Evolutionary conservation across 2,329 filamentous ascomycete species (phyloP).

Genomic region (Trichoderma aggressivum): DNA sequence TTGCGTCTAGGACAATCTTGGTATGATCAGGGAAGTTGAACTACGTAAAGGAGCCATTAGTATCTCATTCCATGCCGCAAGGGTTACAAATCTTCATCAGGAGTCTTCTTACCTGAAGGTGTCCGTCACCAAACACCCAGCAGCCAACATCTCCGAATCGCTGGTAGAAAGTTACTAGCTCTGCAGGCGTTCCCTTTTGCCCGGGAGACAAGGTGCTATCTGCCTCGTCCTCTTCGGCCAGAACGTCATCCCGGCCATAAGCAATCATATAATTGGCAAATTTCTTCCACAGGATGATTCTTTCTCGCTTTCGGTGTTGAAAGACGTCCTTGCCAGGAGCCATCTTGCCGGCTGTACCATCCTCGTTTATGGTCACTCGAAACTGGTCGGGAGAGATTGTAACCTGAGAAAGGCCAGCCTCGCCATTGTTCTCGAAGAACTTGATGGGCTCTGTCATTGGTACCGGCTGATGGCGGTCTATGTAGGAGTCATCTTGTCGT

Average conservation of each 20-base stretch:
- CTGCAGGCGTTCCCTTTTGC: conserved; percentile 40
- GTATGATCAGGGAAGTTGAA: conserved; percentile 89
- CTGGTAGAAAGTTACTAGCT: conserved; percentile 77
- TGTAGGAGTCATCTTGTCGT: conserved; percentile 52
- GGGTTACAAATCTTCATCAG: not conserved
- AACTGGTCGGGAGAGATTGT: conserved; percentile 63
- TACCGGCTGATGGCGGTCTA: conserved; percentile 57
- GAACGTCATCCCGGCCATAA: conserved; percentile 66
- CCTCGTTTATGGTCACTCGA: conserved; percentile 51
- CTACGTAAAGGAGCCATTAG: conserved; percentile 39
- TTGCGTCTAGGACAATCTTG: conserved; percentile 73
- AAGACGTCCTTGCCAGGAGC: conserved; percentile 61
- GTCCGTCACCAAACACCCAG: conserved; percentile 78
- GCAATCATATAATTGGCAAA: conserved; percentile 72
- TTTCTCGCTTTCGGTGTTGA: conserved; percentile 63
- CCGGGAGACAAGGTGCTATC: conserved; percentile 40
- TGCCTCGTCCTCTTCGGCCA: conserved; percentile 43
- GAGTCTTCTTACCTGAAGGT: conserved; percentile 58
- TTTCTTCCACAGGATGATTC: conserved; percentile 68
- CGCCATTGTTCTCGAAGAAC: conserved; percentile 70
- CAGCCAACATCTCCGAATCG: conserved; percentile 76
- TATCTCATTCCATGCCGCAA: not conserved
- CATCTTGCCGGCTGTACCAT: conserved; percentile 60
- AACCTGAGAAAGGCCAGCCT: conserved; percentile 60
- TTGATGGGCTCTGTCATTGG: conserved; percentile 63